Evolutionary conservation across 2,329 filamentous ascomycete genomes (phyloP).

Genomic region (Cladobotryum protrusum): DNA sequence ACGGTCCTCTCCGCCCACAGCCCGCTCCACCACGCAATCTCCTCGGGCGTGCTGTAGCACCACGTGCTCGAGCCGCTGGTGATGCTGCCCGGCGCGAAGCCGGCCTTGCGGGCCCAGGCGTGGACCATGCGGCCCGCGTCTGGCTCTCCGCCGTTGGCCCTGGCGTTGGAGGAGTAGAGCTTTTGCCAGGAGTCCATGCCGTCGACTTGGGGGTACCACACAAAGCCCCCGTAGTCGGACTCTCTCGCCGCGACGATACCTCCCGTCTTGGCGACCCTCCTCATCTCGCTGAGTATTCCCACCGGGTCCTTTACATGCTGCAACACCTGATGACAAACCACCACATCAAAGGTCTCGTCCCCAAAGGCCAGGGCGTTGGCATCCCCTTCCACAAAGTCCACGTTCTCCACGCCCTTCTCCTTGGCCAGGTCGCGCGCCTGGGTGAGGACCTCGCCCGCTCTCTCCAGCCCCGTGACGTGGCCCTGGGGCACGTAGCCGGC

Average conservation of each 20-base stretch:
- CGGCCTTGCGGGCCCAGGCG: constrained; percentile 17
- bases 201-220: constrained; percentile 18
- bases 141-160: constrained; percentile 16
- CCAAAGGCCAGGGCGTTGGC: constrained; percentile 27
- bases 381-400: constrained; percentile 27
- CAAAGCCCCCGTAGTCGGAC: constrained; percentile 16
- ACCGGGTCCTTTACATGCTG: constrained; percentile 32
- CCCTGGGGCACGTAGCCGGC: constrained; percentile 28
- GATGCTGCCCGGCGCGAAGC: constrained; percentile 13
- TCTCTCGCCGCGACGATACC: constrained; percentile 32
- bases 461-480: constrained; percentile 33
- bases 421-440: constrained; percentile 23
- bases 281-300: constrained; percentile 31
- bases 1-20: constrained; percentile 17
- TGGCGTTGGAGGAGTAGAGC: constrained; percentile 14
- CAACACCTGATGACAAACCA: constrained; percentile 34
- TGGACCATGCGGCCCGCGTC: constrained; percentile 18
- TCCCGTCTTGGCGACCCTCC: constrained; percentile 33
- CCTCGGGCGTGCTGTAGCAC: constrained; percentile 17
- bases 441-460: constrained; percentile 25
- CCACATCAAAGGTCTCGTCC: constrained; percentile 34
- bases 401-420: constrained; percentile 25
- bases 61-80: constrained; percentile 15
- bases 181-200: constrained; percentile 16
- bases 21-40: constrained; percentile 18